Conservation (phyloP, 768 basidiomycete species). For the Rhizopogon rudus region DNA sequence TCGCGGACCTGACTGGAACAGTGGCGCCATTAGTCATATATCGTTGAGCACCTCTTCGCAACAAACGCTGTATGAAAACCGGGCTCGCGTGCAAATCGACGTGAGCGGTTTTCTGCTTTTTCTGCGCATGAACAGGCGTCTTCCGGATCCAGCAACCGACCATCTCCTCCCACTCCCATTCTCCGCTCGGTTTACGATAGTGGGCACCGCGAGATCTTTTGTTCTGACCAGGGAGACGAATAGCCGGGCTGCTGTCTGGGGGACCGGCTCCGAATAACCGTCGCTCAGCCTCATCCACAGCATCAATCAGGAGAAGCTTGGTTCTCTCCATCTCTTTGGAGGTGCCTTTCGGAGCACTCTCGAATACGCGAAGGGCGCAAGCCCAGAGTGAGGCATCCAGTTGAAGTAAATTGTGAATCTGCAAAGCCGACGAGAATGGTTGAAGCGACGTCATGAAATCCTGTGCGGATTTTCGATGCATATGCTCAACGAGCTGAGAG, state of each 20-base stretch:
- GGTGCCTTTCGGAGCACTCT: constrained; percentile 24
- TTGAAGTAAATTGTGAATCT: constrained; percentile 28
- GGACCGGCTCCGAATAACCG: constrained; percentile 34
- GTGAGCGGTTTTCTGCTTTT: constrained; percentile 12
- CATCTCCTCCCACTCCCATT: constrained; percentile 47
- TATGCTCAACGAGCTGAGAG: constrained; percentile 20
- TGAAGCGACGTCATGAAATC: constrained; percentile 19
- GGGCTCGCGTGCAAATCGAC: background rate
- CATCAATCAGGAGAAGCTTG: constrained; percentile 37
- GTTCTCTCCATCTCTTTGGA: constrained; percentile 26
- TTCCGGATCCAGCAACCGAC: constrained; percentile 41
- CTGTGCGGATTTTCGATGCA: constrained; percentile 16
- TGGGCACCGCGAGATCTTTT: constrained; percentile 4
- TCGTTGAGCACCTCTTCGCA: background rate
- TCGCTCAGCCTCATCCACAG: constrained; percentile 48
- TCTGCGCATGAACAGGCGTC: constrained; percentile 23
- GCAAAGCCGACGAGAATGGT: constrained; percentile 26
- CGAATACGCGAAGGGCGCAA: constrained; percentile 44
- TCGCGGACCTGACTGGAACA: background rate
- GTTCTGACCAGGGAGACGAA: constrained; percentile 6
- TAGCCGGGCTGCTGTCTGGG: constrained; percentile 11
- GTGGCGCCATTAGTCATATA: background rate
- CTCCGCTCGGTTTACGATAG: constrained; percentile 17
- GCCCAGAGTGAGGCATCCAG: constrained; percentile 51
- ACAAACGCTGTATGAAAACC: background rate